A percentile compares a stretch with the other conserved stretches of the same genome.
Evolutionary conservation across 371 early-diverging fungal genomes (phyloP).

Genomic region (Rozella allomycis): DNA sequence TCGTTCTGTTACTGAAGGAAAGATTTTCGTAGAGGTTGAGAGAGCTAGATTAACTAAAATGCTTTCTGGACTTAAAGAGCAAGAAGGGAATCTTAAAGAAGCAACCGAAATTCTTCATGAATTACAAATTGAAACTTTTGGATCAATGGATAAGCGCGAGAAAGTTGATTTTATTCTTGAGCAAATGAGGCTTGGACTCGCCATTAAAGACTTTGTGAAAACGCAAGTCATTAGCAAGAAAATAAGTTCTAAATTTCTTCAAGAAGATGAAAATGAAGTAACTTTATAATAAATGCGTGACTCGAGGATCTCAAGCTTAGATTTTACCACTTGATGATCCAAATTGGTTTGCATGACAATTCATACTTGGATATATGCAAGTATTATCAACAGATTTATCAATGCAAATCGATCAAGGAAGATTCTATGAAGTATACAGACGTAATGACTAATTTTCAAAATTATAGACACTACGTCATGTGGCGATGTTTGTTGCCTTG

Average conservation of each 20-base stretch:
- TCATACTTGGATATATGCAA: constrained; percentile 73
- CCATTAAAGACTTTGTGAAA: constrained; percentile 70
- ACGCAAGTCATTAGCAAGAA: constrained; percentile 81
- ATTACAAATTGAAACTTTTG: constrained; percentile 91
- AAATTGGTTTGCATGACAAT: constrained; percentile 69
- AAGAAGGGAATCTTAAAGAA: constrained; percentile 64
- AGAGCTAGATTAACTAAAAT: constrained; percentile 78
- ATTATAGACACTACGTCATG: constrained; percentile 38
- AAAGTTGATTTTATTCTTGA: constrained; percentile 95
- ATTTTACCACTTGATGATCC: constrained; percentile 84
- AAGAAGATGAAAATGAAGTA: constrained; percentile 47
- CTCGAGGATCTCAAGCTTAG: constrained; percentile 70
- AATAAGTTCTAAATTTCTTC: constrained; percentile 79
- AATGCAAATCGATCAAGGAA: constrained; percentile 52
- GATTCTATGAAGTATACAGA: constrained; percentile 56
- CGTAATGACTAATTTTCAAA: constrained; percentile 10
- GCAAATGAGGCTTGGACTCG: constrained; percentile 83
- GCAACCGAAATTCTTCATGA: constrained; percentile 90
- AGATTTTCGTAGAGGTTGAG: constrained; percentile 94
- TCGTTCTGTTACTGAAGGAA: constrained; percentile 88
- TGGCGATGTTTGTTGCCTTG: constrained; percentile 58
- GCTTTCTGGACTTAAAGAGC: constrained; percentile 65
- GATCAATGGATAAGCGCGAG: constrained; percentile 90
- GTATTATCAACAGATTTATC: constrained; percentile 68
- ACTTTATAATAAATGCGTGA: constrained; percentile 10